Percentiles rank a stretch among this genome's conserved stretches.
Conservation (phyloP, 1,284 basidiomycete genomes). For the Marasmius tenuissimus region DNA sequence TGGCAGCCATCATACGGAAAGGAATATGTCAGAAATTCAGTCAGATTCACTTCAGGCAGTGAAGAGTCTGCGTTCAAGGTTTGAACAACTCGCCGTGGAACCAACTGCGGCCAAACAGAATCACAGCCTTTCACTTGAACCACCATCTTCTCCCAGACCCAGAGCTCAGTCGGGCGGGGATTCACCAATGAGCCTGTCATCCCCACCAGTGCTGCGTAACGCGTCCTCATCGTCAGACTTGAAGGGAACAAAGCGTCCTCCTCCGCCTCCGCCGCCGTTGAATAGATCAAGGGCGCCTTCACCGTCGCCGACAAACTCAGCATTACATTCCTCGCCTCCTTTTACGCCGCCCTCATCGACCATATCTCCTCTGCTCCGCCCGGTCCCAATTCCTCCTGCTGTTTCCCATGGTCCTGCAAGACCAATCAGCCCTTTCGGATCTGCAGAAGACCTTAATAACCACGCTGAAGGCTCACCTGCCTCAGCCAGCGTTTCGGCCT, state of each 20-base stretch:
- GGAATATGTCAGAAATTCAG: constrained; percentile 38
- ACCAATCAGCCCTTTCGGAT: background rate
- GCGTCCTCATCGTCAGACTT: constrained; percentile 57
- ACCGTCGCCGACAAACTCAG: constrained; percentile 21
- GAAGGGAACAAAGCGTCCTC: constrained; percentile 44
- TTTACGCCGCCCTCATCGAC: constrained; percentile 28
- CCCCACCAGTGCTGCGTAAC: constrained; percentile 29
- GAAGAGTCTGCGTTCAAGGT: constrained; percentile 63
- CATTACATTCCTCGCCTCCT: constrained; percentile 16
- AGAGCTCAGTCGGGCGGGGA: constrained; percentile 14
- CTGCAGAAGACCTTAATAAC: constrained; percentile 21
- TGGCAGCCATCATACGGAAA: background rate
- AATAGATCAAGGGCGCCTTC: constrained; percentile 7
- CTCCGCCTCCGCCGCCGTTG: constrained; percentile 51
- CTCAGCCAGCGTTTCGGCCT: constrained; percentile 36
- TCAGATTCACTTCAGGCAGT: constrained; percentile 58
- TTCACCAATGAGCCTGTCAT: constrained; percentile 32
- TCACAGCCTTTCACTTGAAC: constrained; percentile 27
- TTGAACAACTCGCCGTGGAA: constrained; percentile 55
- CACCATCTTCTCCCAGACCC: constrained; percentile 26
- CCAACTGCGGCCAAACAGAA: constrained; percentile 28
- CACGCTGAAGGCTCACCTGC: constrained; percentile 24
- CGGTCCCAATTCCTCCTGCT: constrained; percentile 32
- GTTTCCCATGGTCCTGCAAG: background rate
- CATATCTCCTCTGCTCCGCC: constrained; percentile 42